Evolutionary conservation across 306 rosid species (phyloP).

Genomic region (Albizia julibrissin): DNA sequence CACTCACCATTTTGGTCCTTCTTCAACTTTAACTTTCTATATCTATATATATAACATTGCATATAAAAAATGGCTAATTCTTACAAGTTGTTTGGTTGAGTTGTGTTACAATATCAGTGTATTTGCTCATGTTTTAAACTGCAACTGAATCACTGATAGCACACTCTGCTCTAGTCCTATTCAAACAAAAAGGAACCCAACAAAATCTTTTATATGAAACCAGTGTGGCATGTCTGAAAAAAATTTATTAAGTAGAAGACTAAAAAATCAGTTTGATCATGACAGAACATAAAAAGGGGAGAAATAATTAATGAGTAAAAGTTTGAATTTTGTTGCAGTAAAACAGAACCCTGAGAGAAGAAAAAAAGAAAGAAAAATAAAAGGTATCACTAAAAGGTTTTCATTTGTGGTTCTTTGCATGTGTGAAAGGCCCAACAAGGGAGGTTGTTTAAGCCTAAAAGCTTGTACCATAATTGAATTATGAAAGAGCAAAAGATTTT

Average conservation of each 20-base stretch:
- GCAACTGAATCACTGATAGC: not conserved
- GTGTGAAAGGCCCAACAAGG: conserved; percentile 8
- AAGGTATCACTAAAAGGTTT: conserved; percentile 17
- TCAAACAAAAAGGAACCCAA: conserved; percentile 33
- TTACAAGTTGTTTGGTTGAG: not conserved
- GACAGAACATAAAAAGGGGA: not conserved
- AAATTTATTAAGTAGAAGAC: conserved; percentile 1
- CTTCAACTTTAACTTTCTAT: not conserved
- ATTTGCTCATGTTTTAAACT: not conserved
- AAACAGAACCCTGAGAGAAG: not conserved
- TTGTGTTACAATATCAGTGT: not conserved
- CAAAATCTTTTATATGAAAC: conserved; percentile 22
- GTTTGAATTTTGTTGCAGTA: conserved; percentile 14
- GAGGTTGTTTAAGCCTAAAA: conserved; percentile 40
- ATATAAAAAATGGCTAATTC: not conserved
- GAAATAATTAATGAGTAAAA: not conserved
- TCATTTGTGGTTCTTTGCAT: conserved; percentile 11
- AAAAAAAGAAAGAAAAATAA: not conserved
- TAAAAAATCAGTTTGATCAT: not conserved
- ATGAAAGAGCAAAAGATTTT: not conserved
- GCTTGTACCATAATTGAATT: conserved; percentile 28
- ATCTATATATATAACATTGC: not conserved
- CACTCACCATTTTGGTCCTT: conserved; percentile 27
- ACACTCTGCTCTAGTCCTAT: conserved; percentile 15
- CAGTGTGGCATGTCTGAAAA: conserved; percentile 8